Base-by-base conservation (phyloP, 306 rosid species). In the Hippophae gyantsensis region DNA sequence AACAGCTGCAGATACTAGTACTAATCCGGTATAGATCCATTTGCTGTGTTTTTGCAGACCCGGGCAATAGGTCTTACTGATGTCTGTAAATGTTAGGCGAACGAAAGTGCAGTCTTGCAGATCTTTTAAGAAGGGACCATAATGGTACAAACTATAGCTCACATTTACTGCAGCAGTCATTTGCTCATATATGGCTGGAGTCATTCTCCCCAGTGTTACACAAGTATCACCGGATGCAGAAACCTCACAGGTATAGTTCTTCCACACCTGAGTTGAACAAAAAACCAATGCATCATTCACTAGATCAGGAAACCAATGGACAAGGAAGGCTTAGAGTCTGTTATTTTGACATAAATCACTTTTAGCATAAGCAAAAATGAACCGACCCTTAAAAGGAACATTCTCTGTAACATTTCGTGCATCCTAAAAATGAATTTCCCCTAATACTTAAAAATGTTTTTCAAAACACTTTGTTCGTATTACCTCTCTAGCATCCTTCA, bases 51-150 rank as follows among this genome's bases (percentile, higher is more conserved):
- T 58, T 42, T 58, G 25, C 38, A 90, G 63, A 47, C 62, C 61
- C 14, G 95, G 96, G 43, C 98, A 87, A 76, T 85, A 69, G 6
- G 62, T 38, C 13, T 51, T 55, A 48, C 55, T 60, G 56, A 92
- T 92, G 42, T 71, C 69, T 0, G 57, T 44, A 75, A 92, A 87
- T 4, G 89, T 67, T 7, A 76, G 7, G n/a, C 95, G 63, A 12
- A 66, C 93, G 61, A 81, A 81, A 6, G 74, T 76, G 54, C 98
- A 87, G 69, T 87, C 98, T 26, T 47, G 48, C 9, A 92, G 72
- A 3, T 83, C 68, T 13, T 66, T 50, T 56, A 92, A 68, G 74
- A 79, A 85, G 8, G 93, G 98, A 2, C 82, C 74, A 44, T 85
- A 87, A 8, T 13, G 82, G 65, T 78, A 69, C 61, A 92, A 68